Evolutionary conservation across 352 stramenopile genomes (phyloP), one percentile per base, ranked within the genome.

Genomic region (Globisporangium cederbergense): DNA sequence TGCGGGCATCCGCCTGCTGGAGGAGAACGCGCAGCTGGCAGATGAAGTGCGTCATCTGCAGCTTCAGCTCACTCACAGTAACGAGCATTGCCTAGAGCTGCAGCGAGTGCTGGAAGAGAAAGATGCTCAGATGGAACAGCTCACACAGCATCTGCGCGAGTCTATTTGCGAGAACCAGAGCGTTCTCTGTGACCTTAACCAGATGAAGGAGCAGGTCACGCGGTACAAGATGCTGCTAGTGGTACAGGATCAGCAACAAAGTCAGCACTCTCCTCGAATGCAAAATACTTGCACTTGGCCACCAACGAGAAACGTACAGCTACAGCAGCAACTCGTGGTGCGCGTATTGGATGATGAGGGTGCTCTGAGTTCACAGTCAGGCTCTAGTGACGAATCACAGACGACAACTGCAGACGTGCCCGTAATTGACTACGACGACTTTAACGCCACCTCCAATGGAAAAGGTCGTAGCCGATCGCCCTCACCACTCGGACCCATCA

Each of bases 21-120:
- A 90, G 57, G 83, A 91, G 60, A 90, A 91, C 61, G 78, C 73
- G 36, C 80, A 89, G 49, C 76, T 91, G 28, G 69, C 74, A 10
- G 80, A 90, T 40, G 82, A 91, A 51, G 65, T 89, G 54, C 58
- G 59, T 40, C 71, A 80, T 2, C 40, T 89, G n/a, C 72, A 83
- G 45, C 60, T 80, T 18, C 80, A 88, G 36, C 61, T 77, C 20
- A 42, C 62, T 22, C 74, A 73, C 28, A 34, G 66, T 28, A 60
- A 79, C 36, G 65, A 70, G 8, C 77, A 90, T 43, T 78, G 79
- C 30, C 58, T 57, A 2, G 76, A 72, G 8, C 52, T 88, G 36
- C 62, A 73, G 22, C 70, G 65, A 25, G 55, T 79, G 45, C 60
- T 90, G 13, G 67, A 68, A 6, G 75, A 83, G 18, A 80, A 80